Evolutionary conservation across 2,329 filamentous ascomycete species (phyloP).

Genomic region (Amesomyces nigricolor): DNA sequence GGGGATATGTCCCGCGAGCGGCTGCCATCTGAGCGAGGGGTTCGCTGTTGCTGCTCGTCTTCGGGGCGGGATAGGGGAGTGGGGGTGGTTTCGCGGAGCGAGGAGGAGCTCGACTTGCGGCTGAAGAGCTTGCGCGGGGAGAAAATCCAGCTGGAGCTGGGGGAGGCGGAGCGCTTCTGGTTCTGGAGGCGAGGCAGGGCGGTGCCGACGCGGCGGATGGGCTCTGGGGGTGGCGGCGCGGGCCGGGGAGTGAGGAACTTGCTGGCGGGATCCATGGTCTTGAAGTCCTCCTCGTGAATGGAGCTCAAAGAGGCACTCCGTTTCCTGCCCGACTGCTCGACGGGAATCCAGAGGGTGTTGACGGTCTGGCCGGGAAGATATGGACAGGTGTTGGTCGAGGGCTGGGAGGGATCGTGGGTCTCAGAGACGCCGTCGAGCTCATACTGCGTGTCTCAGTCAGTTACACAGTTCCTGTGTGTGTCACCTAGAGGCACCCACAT

Average conservation of each 20-base stretch:
- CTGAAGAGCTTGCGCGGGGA: conserved; percentile 45
- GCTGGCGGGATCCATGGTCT: conserved; percentile 72
- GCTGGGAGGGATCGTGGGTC: conserved; percentile 64
- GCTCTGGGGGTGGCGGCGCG: conserved; percentile 43
- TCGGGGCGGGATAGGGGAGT: conserved; percentile 29
- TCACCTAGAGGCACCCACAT: conserved; percentile 52
- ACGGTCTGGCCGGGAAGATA: conserved; percentile 82
- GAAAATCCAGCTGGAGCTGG: conserved; percentile 42
- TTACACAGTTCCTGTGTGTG: conserved; percentile 20
- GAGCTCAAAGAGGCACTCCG: conserved; percentile 63
- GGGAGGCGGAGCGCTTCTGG: conserved; percentile 43
- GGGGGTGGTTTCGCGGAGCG: conserved; percentile 20
- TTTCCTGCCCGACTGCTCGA: conserved; percentile 54
- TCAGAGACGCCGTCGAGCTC: conserved; percentile 74
- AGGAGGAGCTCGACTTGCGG: conserved; percentile 35
- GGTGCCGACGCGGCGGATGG: conserved; percentile 33
- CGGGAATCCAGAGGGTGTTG: conserved; percentile 77
- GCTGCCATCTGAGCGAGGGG: conserved; percentile 36
- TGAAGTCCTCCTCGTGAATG: conserved; percentile 52
- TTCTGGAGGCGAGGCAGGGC: conserved; percentile 30
- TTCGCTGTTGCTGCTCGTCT: conserved; percentile 26
- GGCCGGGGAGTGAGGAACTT: conserved; percentile 67
- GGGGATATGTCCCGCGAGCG: conserved; percentile 50
- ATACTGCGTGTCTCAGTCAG: conserved; percentile 54
- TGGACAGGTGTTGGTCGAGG: conserved; percentile 74